These are phyloP conservation scores for Chalaropsis ovoidea DNA, from an alignment of 2,329 filamentous ascomycete genomes.

Conservation along the genomic window DNA sequence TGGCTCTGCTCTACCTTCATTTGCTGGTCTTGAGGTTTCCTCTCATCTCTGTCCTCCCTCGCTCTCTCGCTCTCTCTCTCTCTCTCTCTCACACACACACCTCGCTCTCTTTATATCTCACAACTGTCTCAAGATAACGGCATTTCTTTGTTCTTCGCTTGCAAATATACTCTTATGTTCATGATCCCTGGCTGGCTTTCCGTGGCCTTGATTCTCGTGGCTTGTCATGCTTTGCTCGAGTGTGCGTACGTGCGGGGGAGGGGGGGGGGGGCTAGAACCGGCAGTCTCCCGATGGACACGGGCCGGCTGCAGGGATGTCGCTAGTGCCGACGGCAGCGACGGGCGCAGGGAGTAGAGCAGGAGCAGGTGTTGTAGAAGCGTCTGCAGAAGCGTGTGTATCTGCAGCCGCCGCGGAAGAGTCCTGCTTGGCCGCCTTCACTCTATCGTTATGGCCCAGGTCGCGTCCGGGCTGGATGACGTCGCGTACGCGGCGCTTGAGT, in stretches of 20 bases:
- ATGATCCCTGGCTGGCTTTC: not conserved
- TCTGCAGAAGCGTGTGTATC: not conserved
- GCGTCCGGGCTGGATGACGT: slow-evolving; percentile 67
- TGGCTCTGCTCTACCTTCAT: slow-evolving; percentile 12
- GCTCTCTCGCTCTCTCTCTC: not conserved
- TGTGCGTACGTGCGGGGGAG: no score
- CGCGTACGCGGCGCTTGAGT: slow-evolving; percentile 71
- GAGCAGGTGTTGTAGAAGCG: not conserved
- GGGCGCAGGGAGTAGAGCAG: no score
- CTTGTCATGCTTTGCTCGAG: no score
- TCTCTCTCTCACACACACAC: slow-evolving; percentile 15
- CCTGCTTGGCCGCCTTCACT: slow-evolving; percentile 11
- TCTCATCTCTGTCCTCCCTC: not conserved
- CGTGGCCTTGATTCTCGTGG: not conserved
- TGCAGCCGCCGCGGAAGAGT: slow-evolving; percentile 1
- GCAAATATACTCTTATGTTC: slow-evolving; percentile 7
- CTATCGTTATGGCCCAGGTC: slow-evolving; percentile 75
- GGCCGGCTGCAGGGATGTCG: no score
- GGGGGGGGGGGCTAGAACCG: not conserved
- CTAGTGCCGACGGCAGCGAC: no score
- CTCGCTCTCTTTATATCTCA: slow-evolving; percentile 8
- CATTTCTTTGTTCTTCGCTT: not conserved
- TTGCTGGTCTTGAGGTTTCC: not conserved
- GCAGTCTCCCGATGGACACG: slow-evolving; percentile 21
- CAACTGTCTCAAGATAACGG: slow-evolving; percentile 15